Base-by-base conservation (phyloP, 169 alveolate species). In the Ichthyophthirius multifiliis region DNA sequence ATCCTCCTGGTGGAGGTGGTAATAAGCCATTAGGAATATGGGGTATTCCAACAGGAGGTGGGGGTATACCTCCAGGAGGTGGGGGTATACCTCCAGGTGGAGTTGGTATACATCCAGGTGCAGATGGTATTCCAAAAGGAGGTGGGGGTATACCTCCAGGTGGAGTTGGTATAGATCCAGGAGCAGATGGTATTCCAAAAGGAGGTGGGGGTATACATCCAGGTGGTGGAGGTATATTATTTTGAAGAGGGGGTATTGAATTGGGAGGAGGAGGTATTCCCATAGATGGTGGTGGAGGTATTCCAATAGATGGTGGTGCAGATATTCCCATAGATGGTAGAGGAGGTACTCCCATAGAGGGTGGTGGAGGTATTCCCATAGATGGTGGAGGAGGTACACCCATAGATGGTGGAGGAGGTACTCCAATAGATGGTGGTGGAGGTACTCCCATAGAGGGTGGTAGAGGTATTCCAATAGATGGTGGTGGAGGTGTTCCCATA, bases 81-180 rank as follows among this genome's bases (percentile, higher is more conserved):
- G 76, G 43, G n/a, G 74, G 48, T 27, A 37, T 41, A 5, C 64
- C 48, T 12, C 32, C 46, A 32, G 27, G 20, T 15, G 73, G 67
- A 32, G 86, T 86, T 7, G 90, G 91, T n/a, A 77, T 1, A 88
- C 82, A n/a, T 90, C 87, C 27, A 89, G 82, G 0, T 89, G 83
- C 12, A 91, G 89, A 37, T 35, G 86, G 79, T 12, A 85, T 75
- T 5, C 41, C 65, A 7, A 74, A 76, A n/a, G 86, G 81, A 31
- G 18, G 63, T 44, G 87, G 67, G 16, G 87, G 89, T 46, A 45
- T 10, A 0, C 83, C 83, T n/a, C 27, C 47, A 23, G 35, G 7
- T 16, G 85, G 86, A 27, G 90, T 86, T 7, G 90, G 91, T n/a
- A 77, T 1, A 88, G 84, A n/a, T 90, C 87, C 27, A 89, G 82